Conservation (phyloP, 2,329 filamentous ascomycete species). For the Alternaria sp. region DNA sequence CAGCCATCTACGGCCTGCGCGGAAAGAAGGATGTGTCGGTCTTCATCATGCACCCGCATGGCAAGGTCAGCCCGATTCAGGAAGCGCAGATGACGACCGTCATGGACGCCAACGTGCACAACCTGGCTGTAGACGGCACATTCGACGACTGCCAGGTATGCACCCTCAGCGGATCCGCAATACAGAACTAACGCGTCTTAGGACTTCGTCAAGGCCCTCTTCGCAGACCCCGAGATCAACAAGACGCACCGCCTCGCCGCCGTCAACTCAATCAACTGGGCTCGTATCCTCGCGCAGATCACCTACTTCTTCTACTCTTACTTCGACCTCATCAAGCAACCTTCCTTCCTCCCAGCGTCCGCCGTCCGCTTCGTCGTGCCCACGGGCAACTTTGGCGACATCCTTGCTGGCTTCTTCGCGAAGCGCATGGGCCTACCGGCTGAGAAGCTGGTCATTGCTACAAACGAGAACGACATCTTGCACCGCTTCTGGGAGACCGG, state of each 20-base stretch:
- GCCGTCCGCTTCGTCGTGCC: slow-evolving; percentile 86
- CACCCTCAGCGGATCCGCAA: neutral
- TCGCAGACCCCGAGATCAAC: slow-evolving; percentile 86
- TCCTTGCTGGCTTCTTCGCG: slow-evolving; percentile 92
- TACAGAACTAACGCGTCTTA: slow-evolving; percentile 46
- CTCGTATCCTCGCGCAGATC: slow-evolving; percentile 93
- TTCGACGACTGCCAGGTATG: slow-evolving; percentile 92
- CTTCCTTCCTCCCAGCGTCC: slow-evolving; percentile 67
- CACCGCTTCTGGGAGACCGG: slow-evolving; percentile 94
- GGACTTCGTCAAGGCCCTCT: slow-evolving; percentile 94
- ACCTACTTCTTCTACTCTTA: slow-evolving; percentile 97
- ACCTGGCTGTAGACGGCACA: slow-evolving; percentile 85
- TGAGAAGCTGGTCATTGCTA: slow-evolving; percentile 89
- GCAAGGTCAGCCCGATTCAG: slow-evolving; percentile 88
- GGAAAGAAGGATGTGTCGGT: slow-evolving; percentile 98
- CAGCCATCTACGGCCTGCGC: slow-evolving; percentile 92
- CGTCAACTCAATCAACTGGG: slow-evolving; percentile 97
- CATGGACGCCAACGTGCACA: slow-evolving; percentile 89
- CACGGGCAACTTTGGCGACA: slow-evolving; percentile 96
- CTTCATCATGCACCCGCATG: slow-evolving; percentile 92
- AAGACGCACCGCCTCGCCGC: slow-evolving; percentile 82
- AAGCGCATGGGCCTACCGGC: slow-evolving; percentile 87
- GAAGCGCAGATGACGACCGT: slow-evolving; percentile 98
- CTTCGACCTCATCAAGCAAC: slow-evolving; percentile 74
- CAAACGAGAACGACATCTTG: slow-evolving; percentile 97